phyloP scores from a whole-genome alignment of 495 filamentous ascomycete genomes.

The Aspergillus haitiensis region DNA sequence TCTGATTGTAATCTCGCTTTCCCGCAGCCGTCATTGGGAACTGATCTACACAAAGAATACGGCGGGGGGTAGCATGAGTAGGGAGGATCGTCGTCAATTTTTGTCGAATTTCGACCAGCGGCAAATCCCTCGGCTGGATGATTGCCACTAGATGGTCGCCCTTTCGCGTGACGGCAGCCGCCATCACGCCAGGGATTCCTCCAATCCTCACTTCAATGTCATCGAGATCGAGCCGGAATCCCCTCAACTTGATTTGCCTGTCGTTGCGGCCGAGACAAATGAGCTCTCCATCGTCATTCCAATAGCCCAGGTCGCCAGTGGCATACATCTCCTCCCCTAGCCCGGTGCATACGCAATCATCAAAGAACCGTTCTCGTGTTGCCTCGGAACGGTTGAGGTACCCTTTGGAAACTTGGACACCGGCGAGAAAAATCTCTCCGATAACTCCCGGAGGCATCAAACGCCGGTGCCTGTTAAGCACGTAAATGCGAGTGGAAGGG shows the following conservation, averaged over 20 bases:
- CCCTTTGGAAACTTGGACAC: slow-evolving; percentile 36
- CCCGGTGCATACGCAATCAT: slow-evolving; percentile 14
- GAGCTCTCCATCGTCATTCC: slow-evolving; percentile 28
- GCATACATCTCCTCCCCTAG: slow-evolving; percentile 32
- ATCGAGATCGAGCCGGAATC: slow-evolving; percentile 36
- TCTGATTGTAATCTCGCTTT: slow-evolving; percentile 31
- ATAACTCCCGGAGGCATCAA: slow-evolving; percentile 26
- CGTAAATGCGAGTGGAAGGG: slow-evolving; percentile 32
- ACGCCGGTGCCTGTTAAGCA: slow-evolving; percentile 24
- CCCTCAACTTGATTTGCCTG: slow-evolving; percentile 39
- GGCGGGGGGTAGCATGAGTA: slow-evolving; percentile 23
- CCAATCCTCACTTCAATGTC: slow-evolving; percentile 31
- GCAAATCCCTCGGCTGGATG: background rate
- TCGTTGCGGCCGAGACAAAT: slow-evolving; percentile 34
- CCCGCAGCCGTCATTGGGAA: slow-evolving; percentile 31
- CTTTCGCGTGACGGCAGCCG: slow-evolving; percentile 13
- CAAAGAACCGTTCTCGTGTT: slow-evolving; percentile 20
- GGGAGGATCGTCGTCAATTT: slow-evolving; percentile 17
- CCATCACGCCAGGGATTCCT: background rate
- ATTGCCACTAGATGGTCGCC: slow-evolving; percentile 27
- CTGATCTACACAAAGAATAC: slow-evolving; percentile 21
- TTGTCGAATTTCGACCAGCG: slow-evolving; percentile 5
- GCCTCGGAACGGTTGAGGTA: slow-evolving; percentile 32
- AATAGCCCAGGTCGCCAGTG: slow-evolving; percentile 36
- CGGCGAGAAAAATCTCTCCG: slow-evolving; percentile 40